Percentiles rank a stretch among this genome's conserved stretches.
Evolutionary conservation across 2,329 filamentous ascomycete species (phyloP).

Genomic region (Leptographium galeiforme): DNA sequence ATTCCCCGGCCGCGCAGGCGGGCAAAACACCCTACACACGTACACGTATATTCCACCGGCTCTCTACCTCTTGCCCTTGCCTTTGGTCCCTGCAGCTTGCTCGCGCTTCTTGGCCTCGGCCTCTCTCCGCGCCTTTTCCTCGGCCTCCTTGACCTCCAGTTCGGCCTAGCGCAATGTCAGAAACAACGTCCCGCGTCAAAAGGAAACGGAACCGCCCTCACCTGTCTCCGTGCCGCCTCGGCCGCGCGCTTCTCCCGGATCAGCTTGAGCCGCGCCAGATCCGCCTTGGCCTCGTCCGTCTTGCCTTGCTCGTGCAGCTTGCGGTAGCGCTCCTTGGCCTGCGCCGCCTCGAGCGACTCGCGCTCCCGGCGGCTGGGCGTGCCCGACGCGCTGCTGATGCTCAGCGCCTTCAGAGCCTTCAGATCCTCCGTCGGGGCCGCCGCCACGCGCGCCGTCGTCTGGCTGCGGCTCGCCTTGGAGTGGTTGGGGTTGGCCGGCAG

Average conservation of each 20-base stretch:
- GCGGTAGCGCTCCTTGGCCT: slow-evolving; percentile 80
- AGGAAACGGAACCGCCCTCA: slow-evolving; percentile 33
- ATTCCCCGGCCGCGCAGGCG: too few species aligned
- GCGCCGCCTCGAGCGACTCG: slow-evolving; percentile 72
- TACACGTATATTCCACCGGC: slow-evolving; percentile 14
- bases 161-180: slow-evolving; percentile 33
- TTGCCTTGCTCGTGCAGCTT: slow-evolving; percentile 90
- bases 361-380: slow-evolving; percentile 37
- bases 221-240: slow-evolving; percentile 65
- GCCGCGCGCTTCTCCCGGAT: slow-evolving; percentile 79
- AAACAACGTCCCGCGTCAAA: background rate
- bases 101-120: slow-evolving; percentile 42
- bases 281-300: slow-evolving; percentile 87
- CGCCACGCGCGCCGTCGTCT: slow-evolving; percentile 19
- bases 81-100: slow-evolving; percentile 29
- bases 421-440: slow-evolving; percentile 37
- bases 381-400: slow-evolving; percentile 19
- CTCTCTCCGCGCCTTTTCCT: slow-evolving; percentile 32
- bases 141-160: slow-evolving; percentile 41
- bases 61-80: slow-evolving; percentile 30
- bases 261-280: slow-evolving; percentile 68
- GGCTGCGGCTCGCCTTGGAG: slow-evolving; percentile 56
- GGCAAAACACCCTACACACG: too few species aligned
- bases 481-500: slow-evolving; percentile 91
- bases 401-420: slow-evolving; percentile 45